Evolutionary conservation across 140 eudicot species (phyloP).

Genomic region (Bidens hawaiensis): DNA sequence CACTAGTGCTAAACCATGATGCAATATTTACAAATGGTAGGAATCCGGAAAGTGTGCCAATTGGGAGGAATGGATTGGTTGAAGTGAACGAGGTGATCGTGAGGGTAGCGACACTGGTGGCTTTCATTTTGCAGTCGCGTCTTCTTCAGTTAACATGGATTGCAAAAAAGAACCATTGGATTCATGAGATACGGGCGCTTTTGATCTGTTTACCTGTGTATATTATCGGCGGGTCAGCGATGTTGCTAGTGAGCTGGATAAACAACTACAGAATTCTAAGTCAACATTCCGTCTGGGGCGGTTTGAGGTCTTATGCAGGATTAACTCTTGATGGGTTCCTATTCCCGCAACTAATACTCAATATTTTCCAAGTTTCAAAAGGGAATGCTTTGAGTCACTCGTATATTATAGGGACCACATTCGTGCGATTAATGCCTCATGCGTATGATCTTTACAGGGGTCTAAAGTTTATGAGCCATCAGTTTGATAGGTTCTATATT

Average conservation of each 20-base stretch:
- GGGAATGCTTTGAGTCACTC: slow-evolving; percentile 35
- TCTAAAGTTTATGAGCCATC: slow-evolving; percentile 16
- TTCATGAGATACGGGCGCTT: slow-evolving; percentile 35
- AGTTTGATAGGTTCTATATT: slow-evolving; percentile 26
- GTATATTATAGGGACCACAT: slow-evolving; percentile 55
- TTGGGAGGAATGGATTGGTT: slow-evolving; percentile 38
- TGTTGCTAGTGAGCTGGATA: slow-evolving; percentile 30
- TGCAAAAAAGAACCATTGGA: slow-evolving; percentile 33
- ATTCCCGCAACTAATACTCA: slow-evolving; percentile 61
- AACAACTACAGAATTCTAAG: slow-evolving; percentile 12
- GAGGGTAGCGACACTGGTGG: too few relatives aligned
- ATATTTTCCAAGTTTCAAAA: slow-evolving; percentile 34
- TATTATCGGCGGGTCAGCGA: too few relatives aligned
- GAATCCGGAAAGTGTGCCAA: slow-evolving; percentile 14
- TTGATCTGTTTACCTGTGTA: slow-evolving; percentile 30
- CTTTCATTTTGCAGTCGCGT: too few relatives aligned
- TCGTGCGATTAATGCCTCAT: too few relatives aligned
- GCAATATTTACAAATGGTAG: slow-evolving; percentile 32
- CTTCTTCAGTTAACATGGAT: too few relatives aligned
- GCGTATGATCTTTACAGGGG: too few relatives aligned
- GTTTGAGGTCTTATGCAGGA: too few relatives aligned
- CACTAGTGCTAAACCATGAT: too few relatives aligned
- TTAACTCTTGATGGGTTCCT: slow-evolving; percentile 61
- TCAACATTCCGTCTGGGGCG: too few relatives aligned
- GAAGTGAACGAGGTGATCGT: slow-evolving; percentile 56